A percentile compares a stretch with the other conserved stretches of the same genome.
Conservation (phyloP, 1,284 basidiomycete species). For the Sporisorium scitamineum region DNA sequence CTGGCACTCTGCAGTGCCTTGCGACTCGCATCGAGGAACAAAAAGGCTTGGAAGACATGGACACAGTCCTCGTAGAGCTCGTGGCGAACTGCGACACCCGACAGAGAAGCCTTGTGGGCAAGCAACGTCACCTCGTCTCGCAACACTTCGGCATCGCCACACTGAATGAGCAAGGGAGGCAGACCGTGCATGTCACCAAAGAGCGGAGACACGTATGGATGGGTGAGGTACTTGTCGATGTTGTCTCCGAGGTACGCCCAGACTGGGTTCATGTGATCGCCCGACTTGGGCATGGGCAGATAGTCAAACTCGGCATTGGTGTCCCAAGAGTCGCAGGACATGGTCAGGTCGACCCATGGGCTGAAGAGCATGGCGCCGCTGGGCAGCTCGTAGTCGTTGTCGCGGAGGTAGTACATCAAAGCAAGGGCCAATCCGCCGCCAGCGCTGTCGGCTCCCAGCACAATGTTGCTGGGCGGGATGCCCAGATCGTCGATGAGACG, state of each 20-base stretch:
- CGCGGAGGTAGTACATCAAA: constrained; percentile 84
- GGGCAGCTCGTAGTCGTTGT: constrained; percentile 67
- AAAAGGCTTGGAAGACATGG: constrained; percentile 69
- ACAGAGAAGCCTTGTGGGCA: constrained; percentile 89
- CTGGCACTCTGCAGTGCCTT: constrained; percentile 68
- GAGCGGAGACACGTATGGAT: constrained; percentile 87
- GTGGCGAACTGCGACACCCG: constrained; percentile 88
- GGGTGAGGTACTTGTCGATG: constrained; percentile 85
- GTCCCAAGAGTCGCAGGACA: constrained; percentile 98
- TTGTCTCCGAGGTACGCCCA: constrained; percentile 88
- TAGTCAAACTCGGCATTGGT: constrained; percentile 79
- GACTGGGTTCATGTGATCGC: constrained; percentile 94
- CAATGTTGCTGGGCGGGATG: constrained; percentile 78
- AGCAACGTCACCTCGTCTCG: constrained; percentile 92
- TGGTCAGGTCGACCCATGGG: constrained; percentile 78
- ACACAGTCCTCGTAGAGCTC: constrained; percentile 92
- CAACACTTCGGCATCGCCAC: constrained; percentile 92
- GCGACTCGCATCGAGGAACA: constrained; percentile 67
- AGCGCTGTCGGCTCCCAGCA: constrained; percentile 88
- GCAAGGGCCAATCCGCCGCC: constrained; percentile 90
- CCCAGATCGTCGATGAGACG: constrained; percentile 87
- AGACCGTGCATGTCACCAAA: constrained; percentile 89
- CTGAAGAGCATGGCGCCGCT: constrained; percentile 68
- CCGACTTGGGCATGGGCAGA: constrained; percentile 71
- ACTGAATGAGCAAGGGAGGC: constrained; percentile 91